Base-by-base conservation (phyloP, 75 land plant species). In the Pinus taeda region DNA sequence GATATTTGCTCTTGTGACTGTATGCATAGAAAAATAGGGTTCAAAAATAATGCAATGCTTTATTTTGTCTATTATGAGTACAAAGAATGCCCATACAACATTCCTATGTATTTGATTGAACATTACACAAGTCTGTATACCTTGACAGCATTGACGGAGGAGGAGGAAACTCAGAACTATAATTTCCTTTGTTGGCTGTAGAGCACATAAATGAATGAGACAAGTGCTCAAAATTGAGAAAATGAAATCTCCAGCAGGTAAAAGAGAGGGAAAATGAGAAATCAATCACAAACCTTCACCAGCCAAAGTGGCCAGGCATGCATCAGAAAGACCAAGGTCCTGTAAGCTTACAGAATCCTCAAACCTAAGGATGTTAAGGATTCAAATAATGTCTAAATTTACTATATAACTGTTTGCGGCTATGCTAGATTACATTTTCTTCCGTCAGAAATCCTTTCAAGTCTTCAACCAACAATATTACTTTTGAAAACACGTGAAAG, bases 311-410 rank as follows among this genome's bases (percentile, higher is more conserved):
- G 93, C 91, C 57, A 91, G 80, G 76, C 81, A 82, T 57, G 76
- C 84, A 67, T 89, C 91, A 9, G 93, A 91, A 62, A 91, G 74
- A 57, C 93, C 93, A 69, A 87, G 77, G 42, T 81, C 83, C 76
- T 83, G 76, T 53, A 91, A 81, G 53, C 82, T 84, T 65, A 87
- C 30, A 30, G 91, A 86, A 20, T 86, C 91, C 22, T 79, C 87
- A 67, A 77, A 77, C 78, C 93, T 91, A 53, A 30, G 29, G 59
- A 45, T 29, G 78, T 83, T 37, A 82, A 83, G 75, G 61, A 74
- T 75, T 8, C 3, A 21, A 53, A 33, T 13, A 21, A 57, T 55
- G 9, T 69, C 71, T 69, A 20, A 36, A 33, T 37, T 20, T 69
- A 21, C 42, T 17, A 7, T 3, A 69, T 5, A 39, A 39, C 37